phyloP scores from a whole-genome alignment of 2,329 filamentous ascomycete species.

The Paecilomyces variotii region DNA sequence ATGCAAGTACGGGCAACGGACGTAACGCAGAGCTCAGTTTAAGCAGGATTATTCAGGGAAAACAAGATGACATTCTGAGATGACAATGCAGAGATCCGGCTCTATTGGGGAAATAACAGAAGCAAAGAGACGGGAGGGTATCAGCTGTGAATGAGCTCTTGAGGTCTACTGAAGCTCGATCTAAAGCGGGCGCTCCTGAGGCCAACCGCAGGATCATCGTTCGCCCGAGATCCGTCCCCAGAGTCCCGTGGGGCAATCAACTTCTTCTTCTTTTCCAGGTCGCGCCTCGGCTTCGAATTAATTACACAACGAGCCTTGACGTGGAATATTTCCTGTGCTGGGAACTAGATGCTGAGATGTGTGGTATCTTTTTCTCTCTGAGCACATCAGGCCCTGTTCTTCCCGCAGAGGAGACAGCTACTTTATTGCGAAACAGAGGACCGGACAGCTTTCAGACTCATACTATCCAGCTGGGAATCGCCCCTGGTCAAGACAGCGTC shows the following conservation, averaged over 20 bases:
- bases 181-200: background rate
- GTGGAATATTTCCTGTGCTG: background rate
- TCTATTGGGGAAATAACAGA: slow-evolving; percentile 7
- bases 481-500: background rate
- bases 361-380: slow-evolving; percentile 47
- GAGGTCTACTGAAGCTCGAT: background rate
- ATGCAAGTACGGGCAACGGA: slow-evolving; percentile 11
- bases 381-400: slow-evolving; percentile 21
- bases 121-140: background rate
- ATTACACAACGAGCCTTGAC: background rate
- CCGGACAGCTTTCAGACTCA: slow-evolving; percentile 36
- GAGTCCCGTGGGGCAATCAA: background rate
- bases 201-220: slow-evolving; percentile 24
- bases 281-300: background rate
- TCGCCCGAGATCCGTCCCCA: slow-evolving; percentile 18
- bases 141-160: background rate
- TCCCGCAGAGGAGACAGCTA: slow-evolving; percentile 24
- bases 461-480: slow-evolving; percentile 13
- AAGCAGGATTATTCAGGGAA: slow-evolving; percentile 12
- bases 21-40: slow-evolving; percentile 1
- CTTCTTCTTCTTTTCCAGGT: background rate
- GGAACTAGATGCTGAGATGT: slow-evolving; percentile 25
- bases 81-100: background rate
- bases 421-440: slow-evolving; percentile 33
- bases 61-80: slow-evolving; percentile 19